Evolutionary conservation across 768 basidiomycete genomes (phyloP).

Genomic region (Termitomyces sp.): DNA sequence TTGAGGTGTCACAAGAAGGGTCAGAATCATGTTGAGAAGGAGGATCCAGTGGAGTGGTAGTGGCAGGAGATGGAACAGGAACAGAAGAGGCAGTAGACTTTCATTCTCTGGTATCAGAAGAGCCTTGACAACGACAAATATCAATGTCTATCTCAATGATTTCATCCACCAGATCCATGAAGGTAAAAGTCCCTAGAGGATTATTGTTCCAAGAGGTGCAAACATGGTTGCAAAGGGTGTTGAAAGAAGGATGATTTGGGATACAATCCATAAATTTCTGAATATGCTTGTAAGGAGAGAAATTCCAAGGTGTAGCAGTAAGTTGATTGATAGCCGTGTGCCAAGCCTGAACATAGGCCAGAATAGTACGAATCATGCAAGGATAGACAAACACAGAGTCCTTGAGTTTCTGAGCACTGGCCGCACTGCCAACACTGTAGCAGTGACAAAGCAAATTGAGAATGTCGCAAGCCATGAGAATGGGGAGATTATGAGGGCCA

Average conservation of each 20-base stretch:
- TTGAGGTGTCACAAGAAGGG: no score
- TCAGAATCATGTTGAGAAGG: no score
- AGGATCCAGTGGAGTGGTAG: no score
- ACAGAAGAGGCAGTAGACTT: no score
- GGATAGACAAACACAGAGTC: neutral
- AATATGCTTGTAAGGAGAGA: neutral
- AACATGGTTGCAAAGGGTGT: neutral
- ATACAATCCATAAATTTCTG: neutral
- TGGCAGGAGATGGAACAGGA: no score
- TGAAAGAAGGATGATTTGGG: neutral
- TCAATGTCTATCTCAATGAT: no score
- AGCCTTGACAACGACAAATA: no score
- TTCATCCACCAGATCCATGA: neutral
- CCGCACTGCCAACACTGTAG: neutral
- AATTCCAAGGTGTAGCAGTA: neutral
- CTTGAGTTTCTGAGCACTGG: neutral
- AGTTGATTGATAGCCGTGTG: neutral
- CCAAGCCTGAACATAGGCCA: neutral
- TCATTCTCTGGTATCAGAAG: no score
- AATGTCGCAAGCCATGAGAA: neutral
- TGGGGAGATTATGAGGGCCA: neutral
- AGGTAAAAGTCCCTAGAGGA: neutral
- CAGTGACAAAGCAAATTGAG: neutral
- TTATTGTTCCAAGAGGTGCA: neutral
- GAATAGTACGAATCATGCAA: neutral